Base-by-base conservation (phyloP, 139 green algal genomes). In the Dunaliella sp. region DNA sequence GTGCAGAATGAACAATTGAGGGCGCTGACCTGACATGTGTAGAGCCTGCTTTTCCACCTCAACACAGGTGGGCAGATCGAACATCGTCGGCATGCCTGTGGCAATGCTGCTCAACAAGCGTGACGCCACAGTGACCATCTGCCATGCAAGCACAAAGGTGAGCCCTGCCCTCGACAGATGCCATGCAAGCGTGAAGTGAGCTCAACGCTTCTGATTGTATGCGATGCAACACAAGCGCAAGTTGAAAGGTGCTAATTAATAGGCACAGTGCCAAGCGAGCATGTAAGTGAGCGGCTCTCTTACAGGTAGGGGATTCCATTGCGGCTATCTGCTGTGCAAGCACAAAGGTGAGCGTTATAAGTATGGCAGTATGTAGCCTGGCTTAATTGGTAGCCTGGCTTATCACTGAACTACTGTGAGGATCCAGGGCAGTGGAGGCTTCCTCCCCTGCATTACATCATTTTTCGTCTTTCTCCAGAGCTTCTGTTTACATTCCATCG, bases 1-100 rank as follows among this genome's bases (percentile, higher is more conserved):
- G n/a, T n/a, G n/a, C n/a, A n/a, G n/a, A n/a, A n/a, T n/a, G n/a
- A n/a, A n/a, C n/a, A n/a, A n/a, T n/a, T n/a, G n/a, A n/a, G n/a
- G n/a, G n/a, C n/a, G n/a, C n/a, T n/a, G n/a, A n/a, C n/a, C n/a
- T n/a, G n/a, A n/a, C n/a, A n/a, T n/a, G n/a, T n/a, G n/a, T n/a
- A n/a, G n/a, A n/a, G n/a, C n/a, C n/a, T n/a, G n/a, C n/a, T n/a
- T n/a, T n/a, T n/a, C n/a, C n/a, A n/a, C n/a, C n/a, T n/a, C n/a
- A n/a, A n/a, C n/a, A n/a, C 79, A 83, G 79, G 79, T 99, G 36
- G 97, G 97, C 3, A 92, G 98, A 72, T 95, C 85, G 88, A 99
- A 98, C 91, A 97, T 98, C 79, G 97, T 99, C 80, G 97, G 97
- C 77, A 97, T 97, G 90, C 97, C 97, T 34, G 93, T 98, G 33